A percentile compares a stretch with the other conserved stretches of the same genome.
phyloP scores from a whole-genome alignment of 176 grass and related monocot species.

The Juncus inflexus region DNA sequence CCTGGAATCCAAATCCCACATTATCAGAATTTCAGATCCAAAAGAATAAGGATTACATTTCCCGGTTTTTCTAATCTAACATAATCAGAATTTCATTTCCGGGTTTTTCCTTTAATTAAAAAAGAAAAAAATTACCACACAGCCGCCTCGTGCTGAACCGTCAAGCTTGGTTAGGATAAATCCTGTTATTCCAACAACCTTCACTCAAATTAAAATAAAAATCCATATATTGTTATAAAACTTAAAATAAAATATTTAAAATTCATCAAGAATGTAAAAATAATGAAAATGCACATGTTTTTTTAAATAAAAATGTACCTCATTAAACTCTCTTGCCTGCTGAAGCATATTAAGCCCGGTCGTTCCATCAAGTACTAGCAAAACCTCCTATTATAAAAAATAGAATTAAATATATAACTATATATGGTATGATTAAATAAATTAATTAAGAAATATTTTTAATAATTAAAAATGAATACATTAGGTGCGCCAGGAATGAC shows the following conservation, averaged over 20 bases:
- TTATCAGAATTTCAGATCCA: not conserved
- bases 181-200: constrained; percentile 96
- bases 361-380: constrained; percentile 90
- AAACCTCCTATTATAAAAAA: constrained; percentile 48
- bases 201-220: constrained; percentile 16
- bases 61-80: not conserved
- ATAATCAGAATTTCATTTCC: not conserved
- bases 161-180: constrained; percentile 84
- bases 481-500: constrained; percentile 83
- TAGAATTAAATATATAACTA: too few relatives aligned
- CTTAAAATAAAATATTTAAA: constrained; percentile 9
- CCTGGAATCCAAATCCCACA: constrained; percentile 38
- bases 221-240: not conserved
- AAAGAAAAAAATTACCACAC: constrained; percentile 57
- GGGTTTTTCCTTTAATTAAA: not conserved
- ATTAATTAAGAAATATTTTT: constrained; percentile 15
- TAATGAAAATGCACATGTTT: not conserved
- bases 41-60: not conserved
- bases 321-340: constrained; percentile 92
- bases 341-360: constrained; percentile 97
- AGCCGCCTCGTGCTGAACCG: constrained; percentile 82
- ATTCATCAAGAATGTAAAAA: not conserved
- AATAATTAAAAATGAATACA: constrained; percentile 37
- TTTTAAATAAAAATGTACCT: constrained; percentile 42
- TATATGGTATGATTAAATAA: constrained; percentile 10